Conservation (phyloP, 192 early-diverging fungal species). For the Umbelopsis sp. region DNA sequence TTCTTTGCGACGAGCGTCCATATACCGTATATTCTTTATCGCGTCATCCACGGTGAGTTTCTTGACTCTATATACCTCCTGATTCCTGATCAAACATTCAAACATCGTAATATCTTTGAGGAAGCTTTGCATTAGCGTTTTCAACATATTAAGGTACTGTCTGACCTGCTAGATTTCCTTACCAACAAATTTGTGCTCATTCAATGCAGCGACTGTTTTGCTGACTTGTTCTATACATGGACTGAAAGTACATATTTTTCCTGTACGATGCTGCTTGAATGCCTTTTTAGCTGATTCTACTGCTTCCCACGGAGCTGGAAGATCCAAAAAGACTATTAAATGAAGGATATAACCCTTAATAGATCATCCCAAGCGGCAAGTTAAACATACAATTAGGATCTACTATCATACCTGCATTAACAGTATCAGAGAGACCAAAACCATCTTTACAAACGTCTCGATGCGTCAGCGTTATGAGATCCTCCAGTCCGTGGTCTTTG, state of each 20-base stretch:
- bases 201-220: constrained; percentile 72
- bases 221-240: constrained; percentile 97
- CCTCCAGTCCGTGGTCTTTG: constrained; percentile 67
- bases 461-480: constrained; percentile 72
- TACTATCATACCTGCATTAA: constrained; percentile 64
- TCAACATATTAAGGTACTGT: background rate
- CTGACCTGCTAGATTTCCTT: constrained; percentile 10
- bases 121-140: background rate
- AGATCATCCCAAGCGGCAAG: background rate
- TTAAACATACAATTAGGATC: background rate
- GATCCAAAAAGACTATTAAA: constrained; percentile 89
- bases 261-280: constrained; percentile 77
- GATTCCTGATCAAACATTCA: constrained; percentile 84
- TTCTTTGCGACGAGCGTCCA: constrained; percentile 34
- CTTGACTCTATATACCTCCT: constrained; percentile 68
- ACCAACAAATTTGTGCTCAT: constrained; percentile 86
- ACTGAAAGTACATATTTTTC: constrained; percentile 92
- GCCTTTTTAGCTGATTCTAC: constrained; percentile 82
- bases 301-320: constrained; percentile 96
- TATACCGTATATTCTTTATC: constrained; percentile 32
- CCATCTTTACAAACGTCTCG: constrained; percentile 90
- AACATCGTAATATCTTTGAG: constrained; percentile 83
- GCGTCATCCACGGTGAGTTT: constrained; percentile 69
- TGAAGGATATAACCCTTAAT: no score
- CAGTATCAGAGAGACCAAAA: constrained; percentile 73